Evolutionary conservation across 2,329 filamentous ascomycete species (phyloP), one percentile per base, ranked within the genome.

Genomic region (Fusarium sulawesiense): DNA sequence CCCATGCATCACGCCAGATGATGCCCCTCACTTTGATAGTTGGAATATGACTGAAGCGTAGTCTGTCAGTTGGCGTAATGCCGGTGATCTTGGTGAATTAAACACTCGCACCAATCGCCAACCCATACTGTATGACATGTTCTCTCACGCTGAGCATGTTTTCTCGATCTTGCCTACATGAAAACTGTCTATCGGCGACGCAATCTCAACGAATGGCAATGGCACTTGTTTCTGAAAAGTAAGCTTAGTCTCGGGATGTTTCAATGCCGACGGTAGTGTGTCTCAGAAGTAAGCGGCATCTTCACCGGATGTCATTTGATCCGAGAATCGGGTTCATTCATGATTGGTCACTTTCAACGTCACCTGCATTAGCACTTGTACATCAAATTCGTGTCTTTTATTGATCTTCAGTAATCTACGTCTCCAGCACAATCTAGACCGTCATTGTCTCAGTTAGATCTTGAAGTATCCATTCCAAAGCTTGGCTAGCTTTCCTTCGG

Each of bases 391-490:
- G 12, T 27, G 9, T 51, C 18, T 27, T 27, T 41, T 18, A 13
- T 14, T 51, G 25, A 13, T 27, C 12, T 16, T 13, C 14, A 6
- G 9, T 34, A 6, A 25, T 50, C 10, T 29, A 48, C 23, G 25
- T 14, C 3, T 11, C 20, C 11, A 16, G n/a, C 11, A 7, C 3
- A 12, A 10, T 50, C 30, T 11, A 37, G 9, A 37, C 18, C 7
- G 7, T 50, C 7, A n/a, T 7, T 34, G 8, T 20, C 18, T 25
- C 2, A 1, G 18, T 3, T 20, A 42, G 7, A 47, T 18, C n/a
- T 44, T 83, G 63, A 84, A 84, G 59, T 80, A 80, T 2, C 82
- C 81, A 1, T 75, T 77, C 41, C 78, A 77, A 23, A 82, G 59
- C 27, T 68, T 77, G 60, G 81, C 79, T 48, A 80, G 82, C 6